These are phyloP conservation scores for Brassica balearica DNA, from an alignment of 441 rosid genomes.

Conservation along the genomic window DNA sequence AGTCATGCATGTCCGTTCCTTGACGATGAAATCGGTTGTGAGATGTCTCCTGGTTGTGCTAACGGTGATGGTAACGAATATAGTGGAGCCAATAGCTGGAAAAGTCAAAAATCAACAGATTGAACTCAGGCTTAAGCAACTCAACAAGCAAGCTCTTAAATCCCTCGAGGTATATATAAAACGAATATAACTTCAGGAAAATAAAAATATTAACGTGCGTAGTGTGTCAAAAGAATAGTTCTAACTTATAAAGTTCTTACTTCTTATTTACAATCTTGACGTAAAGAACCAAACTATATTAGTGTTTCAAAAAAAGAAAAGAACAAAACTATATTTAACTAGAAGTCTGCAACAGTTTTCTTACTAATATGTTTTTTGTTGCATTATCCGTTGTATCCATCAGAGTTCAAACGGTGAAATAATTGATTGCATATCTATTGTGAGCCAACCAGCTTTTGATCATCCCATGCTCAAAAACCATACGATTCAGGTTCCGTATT, in stretches of 20 bases:
- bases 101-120: background rate
- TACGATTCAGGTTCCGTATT: conserved; percentile 5
- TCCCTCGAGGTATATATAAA: background rate
- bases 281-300: no score
- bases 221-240: background rate
- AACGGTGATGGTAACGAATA: conserved; percentile 3
- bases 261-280: no score
- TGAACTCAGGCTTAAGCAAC: conserved; percentile 15
- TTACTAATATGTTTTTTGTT: no score
- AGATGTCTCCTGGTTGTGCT: background rate
- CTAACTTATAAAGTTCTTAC: background rate
- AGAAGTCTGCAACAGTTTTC: no score
- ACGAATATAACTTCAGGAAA: background rate
- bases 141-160: conserved; percentile 11
- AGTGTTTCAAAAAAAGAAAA: no score
- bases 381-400: background rate
- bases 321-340: no score
- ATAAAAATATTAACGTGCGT: background rate
- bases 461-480: conserved; percentile 21
- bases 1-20: background rate
- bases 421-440: conserved; percentile 4
- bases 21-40: background rate
- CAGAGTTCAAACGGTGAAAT: conserved; percentile 2
- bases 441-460: conserved; percentile 17
- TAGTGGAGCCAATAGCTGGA: background rate